Evolutionary conservation across 208 protist genomes (phyloP).

Genomic region (Leishmania guyanensis): DNA sequence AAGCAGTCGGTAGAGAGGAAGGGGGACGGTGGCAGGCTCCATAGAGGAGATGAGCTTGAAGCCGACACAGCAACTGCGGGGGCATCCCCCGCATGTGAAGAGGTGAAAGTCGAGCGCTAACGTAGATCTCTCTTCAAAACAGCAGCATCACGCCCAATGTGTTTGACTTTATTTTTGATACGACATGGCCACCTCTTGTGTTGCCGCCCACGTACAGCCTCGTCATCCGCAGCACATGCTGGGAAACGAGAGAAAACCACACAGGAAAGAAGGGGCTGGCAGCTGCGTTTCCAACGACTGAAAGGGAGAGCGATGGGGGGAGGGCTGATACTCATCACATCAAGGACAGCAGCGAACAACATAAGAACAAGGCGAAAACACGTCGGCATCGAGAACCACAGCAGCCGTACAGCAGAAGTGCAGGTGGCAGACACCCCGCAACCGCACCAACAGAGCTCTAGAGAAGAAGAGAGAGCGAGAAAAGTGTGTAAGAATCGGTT

Average conservation of each 20-base stretch:
- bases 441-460: neutral
- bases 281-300: neutral
- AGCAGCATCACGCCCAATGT: neutral
- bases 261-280: neutral
- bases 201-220: neutral
- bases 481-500: neutral
- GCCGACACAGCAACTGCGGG: neutral
- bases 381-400: neutral
- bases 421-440: neutral
- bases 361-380: neutral
- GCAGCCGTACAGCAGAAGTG: neutral
- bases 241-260: neutral
- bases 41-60: neutral
- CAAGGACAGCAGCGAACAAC: neutral
- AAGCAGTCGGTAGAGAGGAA: neutral
- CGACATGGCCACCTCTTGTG: neutral
- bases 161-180: neutral
- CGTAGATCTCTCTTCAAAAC: neutral
- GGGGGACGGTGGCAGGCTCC: neutral
- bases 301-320: neutral
- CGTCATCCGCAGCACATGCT: neutral
- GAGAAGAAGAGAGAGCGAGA: neutral
- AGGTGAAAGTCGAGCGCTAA: neutral
- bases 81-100: neutral
- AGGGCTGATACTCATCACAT: too few relatives aligned